Evolutionary conservation across 805 yeast genomes (phyloP), one percentile per base, ranked within the genome.

Genomic region (Tetrapisispora pingtungensis): DNA sequence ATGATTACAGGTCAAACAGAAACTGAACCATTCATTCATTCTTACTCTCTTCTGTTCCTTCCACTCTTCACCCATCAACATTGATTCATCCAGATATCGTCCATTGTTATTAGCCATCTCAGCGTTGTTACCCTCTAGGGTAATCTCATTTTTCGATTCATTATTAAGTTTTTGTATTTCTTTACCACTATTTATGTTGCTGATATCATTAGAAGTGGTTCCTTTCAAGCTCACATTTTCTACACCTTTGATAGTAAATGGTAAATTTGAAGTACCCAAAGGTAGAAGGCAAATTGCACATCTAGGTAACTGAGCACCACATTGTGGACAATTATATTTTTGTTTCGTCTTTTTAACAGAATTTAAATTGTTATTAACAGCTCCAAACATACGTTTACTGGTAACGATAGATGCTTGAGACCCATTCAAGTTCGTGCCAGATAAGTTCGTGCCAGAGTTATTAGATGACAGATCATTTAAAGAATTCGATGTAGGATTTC

Each of bases 1-100:
- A 56, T 90, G 98, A 58, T 84, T 86, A 59, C 98, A 90, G 30
- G 81, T 77, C 50, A 90, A 65, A 57, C 98, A 90, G 64, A 87
- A 87, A 52, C 93, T 85, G 52, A 90, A 88, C 95, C 96, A 87
- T 49, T 83, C 82, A 47, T 78, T 74, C 59, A 84, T 77, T 47
- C 54, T 52, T 33, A 59, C 38, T 31, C 49, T 49, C 36, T 55
- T 54, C 41, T 31, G 49, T 48, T 48, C 51, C 38, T 40, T n/a
- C 12, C 44, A 12, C 17, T 43, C 46, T 22, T 40, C 34, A 5
- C 36, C 41, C 18, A 37, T 20, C 15, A 41, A 33, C 22, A 17
- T 35, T 10, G 46, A 42, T 3, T 35, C 28, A 26, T 42, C 40
- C 10, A 50, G 53, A 18, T 48, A 49, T 15, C 46, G 15, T 3